phyloP scores from a whole-genome alignment of 768 basidiomycete genomes.

The Leccinum obscurum region DNA sequence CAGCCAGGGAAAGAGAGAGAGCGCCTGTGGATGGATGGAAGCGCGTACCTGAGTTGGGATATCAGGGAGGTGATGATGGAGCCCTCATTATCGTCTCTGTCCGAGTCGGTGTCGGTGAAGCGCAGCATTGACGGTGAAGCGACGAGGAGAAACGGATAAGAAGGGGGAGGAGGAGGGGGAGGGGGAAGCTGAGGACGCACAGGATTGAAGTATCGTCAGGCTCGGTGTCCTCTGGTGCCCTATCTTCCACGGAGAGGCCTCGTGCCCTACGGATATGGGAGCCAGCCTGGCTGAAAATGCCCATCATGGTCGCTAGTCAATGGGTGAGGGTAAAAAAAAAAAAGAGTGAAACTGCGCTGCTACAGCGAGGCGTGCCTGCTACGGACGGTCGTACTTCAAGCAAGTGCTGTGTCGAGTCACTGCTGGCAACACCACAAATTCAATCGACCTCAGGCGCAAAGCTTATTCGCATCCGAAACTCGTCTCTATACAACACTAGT shows the following conservation, averaged over 20 bases:
- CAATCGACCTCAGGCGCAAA: neutral
- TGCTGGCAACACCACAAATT: neutral
- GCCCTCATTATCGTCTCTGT: constrained; percentile 90
- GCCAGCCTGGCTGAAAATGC: constrained; percentile 71
- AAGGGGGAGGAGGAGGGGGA: constrained; percentile 27
- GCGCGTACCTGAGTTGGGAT: constrained; percentile 78
- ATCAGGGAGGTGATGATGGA: constrained; percentile 87
- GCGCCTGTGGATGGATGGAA: neutral
- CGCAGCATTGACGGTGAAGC: constrained; percentile 26
- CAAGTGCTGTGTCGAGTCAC: neutral
- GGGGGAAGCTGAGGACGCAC: constrained; percentile 46
- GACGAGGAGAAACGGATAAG: constrained; percentile 23
- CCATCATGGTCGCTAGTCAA: constrained; percentile 59
- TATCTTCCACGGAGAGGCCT: constrained; percentile 63
- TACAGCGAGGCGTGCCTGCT: constrained; percentile 25
- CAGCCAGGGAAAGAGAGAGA: constrained; percentile 4
- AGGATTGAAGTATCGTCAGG: constrained; percentile 90
- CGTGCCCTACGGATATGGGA: constrained; percentile 68
- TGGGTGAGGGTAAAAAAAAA: neutral
- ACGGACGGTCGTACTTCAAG: neutral
- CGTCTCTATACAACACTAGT: neutral
- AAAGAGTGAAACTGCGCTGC: constrained; percentile 14
- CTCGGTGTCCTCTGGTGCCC: constrained; percentile 77
- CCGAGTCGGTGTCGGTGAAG: constrained; percentile 34
- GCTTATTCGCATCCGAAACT: neutral